These are phyloP conservation scores for Cytospora leucostoma DNA, from an alignment of 2,329 filamentous ascomycete species.

Conservation along the genomic window DNA sequence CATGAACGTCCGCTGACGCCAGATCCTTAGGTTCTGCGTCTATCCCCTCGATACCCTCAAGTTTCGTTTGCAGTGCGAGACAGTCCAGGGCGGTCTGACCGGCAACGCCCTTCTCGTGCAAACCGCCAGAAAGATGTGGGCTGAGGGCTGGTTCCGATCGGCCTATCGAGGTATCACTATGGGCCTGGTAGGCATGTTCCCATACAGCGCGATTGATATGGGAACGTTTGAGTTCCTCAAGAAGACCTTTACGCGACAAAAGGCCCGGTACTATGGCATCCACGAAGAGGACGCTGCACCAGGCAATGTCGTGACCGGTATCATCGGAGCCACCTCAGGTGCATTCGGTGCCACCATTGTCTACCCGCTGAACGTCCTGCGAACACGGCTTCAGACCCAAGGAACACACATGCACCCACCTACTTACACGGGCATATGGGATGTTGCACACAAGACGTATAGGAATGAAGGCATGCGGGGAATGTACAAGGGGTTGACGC, in stretches of 20 bases:
- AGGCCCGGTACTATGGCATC: constrained; percentile 67
- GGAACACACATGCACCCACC: constrained; percentile 88
- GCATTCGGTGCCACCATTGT: constrained; percentile 92
- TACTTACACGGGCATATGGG: constrained; percentile 87
- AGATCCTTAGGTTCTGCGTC: constrained; percentile 69
- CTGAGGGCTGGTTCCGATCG: constrained; percentile 68
- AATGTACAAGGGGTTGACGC: constrained; percentile 91
- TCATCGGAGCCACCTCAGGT: constrained; percentile 88
- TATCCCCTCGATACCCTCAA: constrained; percentile 89
- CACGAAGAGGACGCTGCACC: constrained; percentile 83
- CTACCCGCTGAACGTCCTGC: constrained; percentile 90
- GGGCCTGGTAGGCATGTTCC: constrained; percentile 94
- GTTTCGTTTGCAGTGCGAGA: constrained; percentile 87
- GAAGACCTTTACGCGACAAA: constrained; percentile 66
- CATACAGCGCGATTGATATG: constrained; percentile 95
- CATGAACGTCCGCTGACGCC: constrained; percentile 23
- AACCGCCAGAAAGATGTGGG: constrained; percentile 86
- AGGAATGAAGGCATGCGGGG: constrained; percentile 80
- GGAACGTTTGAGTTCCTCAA: constrained; percentile 95
- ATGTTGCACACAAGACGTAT: constrained; percentile 83
- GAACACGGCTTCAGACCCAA: constrained; percentile 90
- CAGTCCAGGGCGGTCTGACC: constrained; percentile 78
- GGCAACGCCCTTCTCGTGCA: constrained; percentile 81
- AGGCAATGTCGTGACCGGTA: constrained; percentile 80
- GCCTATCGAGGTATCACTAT: constrained; percentile 94